Evolutionary conservation across 2,329 filamentous ascomycete species (phyloP).

Genomic region (Orbilia ellipsospora): DNA sequence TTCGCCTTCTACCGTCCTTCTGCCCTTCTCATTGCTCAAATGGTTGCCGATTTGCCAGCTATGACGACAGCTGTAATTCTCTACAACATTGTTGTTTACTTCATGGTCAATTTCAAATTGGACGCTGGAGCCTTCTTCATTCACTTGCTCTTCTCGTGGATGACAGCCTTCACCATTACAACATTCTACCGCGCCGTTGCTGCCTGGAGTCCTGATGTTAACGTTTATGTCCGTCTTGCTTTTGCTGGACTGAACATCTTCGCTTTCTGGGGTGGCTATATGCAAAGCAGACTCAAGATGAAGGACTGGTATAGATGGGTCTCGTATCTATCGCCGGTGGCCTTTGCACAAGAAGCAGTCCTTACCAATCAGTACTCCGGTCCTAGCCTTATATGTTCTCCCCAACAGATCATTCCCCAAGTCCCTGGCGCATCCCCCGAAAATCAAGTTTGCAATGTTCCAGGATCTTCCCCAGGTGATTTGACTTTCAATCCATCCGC

Average conservation of each 20-base stretch:
- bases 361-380: constrained; percentile 74
- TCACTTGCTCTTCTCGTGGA: constrained; percentile 61
- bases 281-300: constrained; percentile 72
- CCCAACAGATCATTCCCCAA: constrained; percentile 71
- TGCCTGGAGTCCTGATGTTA: constrained; percentile 72
- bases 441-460: constrained; percentile 70
- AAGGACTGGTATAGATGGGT: constrained; percentile 69
- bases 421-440: constrained; percentile 65
- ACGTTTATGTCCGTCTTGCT: constrained; percentile 74
- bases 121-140: constrained; percentile 72
- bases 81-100: constrained; percentile 74
- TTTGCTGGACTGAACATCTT: constrained; percentile 73
- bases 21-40: constrained; percentile 72
- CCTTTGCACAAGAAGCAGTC: constrained; percentile 75
- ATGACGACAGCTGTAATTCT: constrained; percentile 70
- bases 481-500: constrained; percentile 67
- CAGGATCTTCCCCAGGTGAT: constrained; percentile 69
- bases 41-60: constrained; percentile 73
- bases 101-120: constrained; percentile 71
- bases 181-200: constrained; percentile 75
- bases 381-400: constrained; percentile 70
- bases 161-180: constrained; percentile 72
- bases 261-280: constrained; percentile 74
- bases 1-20: constrained; percentile 78
- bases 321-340: constrained; percentile 67